These are phyloP conservation scores for Drosera spatulata DNA, from an alignment of 179 eudicot genomes.

Conservation along the genomic window DNA sequence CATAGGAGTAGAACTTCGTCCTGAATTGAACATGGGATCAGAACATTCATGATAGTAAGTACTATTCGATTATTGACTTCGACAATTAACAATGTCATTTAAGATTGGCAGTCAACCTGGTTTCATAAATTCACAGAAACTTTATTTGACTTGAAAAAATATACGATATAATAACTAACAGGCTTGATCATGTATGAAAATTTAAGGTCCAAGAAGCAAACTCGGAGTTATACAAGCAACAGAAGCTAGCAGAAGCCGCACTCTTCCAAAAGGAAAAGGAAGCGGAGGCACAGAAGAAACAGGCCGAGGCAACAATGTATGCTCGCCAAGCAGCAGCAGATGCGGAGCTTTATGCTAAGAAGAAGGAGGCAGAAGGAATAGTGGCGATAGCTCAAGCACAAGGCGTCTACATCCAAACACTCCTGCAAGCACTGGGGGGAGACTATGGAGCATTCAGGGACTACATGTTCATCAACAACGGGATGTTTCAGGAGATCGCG, in stretches of 20 bases:
- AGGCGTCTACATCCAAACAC: slow-evolving; percentile 20
- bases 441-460: slow-evolving; percentile 24
- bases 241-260: slow-evolving; percentile 28
- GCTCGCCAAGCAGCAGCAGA: slow-evolving; percentile 24
- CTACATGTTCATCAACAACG: slow-evolving; percentile 33
- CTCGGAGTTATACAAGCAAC: slow-evolving; percentile 27
- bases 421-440: slow-evolving; percentile 21
- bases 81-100: too few relatives aligned
- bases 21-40: too few relatives aligned
- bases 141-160: too few relatives aligned
- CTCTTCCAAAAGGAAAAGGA: slow-evolving; percentile 18
- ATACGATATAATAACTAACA: too few relatives aligned
- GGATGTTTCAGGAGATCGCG: slow-evolving; percentile 29
- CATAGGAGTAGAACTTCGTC: too few relatives aligned
- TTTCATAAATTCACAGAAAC: too few relatives aligned
- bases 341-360: slow-evolving; percentile 25
- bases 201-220: slow-evolving; percentile 41
- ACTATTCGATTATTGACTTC: too few relatives aligned
- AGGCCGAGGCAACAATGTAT: slow-evolving; percentile 22
- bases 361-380: slow-evolving; percentile 30
- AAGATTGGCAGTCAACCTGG: too few relatives aligned
- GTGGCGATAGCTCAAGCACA: slow-evolving; percentile 25
- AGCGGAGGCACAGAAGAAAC: slow-evolving; percentile 19
- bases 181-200: too few relatives aligned
- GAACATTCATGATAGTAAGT: too few relatives aligned